phyloP scores from a whole-genome alignment of 2,329 filamentous ascomycete genomes.

The Hawksworthiomyces lignivorus region DNA sequence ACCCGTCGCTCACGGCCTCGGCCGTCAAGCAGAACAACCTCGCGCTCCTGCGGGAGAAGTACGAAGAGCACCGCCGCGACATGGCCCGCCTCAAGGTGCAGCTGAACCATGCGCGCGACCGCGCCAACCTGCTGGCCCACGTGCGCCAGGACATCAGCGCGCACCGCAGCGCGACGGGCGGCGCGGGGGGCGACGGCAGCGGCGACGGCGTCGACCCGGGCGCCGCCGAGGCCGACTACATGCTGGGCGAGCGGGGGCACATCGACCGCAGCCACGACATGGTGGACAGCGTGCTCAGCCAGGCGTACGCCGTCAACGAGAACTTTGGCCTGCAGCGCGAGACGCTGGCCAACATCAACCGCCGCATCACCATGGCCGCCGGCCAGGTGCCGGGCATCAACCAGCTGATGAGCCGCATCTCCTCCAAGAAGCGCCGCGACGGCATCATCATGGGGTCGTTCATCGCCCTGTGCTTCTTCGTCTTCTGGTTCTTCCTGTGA shows the following conservation, averaged over 20 bases:
- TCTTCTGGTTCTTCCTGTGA: constrained; percentile 72
- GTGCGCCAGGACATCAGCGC: constrained; percentile 88
- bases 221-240: constrained; percentile 87
- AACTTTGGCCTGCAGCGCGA: constrained; percentile 82
- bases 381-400: constrained; percentile 92
- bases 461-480: constrained; percentile 83
- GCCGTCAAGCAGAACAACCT: constrained; percentile 97
- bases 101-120: constrained; percentile 71
- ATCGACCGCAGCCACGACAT: constrained; percentile 87
- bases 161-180: constrained; percentile 61
- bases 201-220: constrained; percentile 47
- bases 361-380: constrained; percentile 81
- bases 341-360: constrained; percentile 79
- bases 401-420: constrained; percentile 83
- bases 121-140: constrained; percentile 82
- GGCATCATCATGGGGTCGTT: constrained; percentile 88
- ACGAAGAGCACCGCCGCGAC: constrained; percentile 79
- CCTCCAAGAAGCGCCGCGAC: constrained; percentile 88
- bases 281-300: constrained; percentile 82
- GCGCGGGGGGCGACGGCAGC: constrained; percentile 54
- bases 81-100: constrained; percentile 65
- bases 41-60: constrained; percentile 80
- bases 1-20: constrained; percentile 77
- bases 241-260: constrained; percentile 79
- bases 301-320: constrained; percentile 95